Evolutionary conservation across 73 alveolate species (phyloP).

Genomic region (Paraurostyla sp.): DNA sequence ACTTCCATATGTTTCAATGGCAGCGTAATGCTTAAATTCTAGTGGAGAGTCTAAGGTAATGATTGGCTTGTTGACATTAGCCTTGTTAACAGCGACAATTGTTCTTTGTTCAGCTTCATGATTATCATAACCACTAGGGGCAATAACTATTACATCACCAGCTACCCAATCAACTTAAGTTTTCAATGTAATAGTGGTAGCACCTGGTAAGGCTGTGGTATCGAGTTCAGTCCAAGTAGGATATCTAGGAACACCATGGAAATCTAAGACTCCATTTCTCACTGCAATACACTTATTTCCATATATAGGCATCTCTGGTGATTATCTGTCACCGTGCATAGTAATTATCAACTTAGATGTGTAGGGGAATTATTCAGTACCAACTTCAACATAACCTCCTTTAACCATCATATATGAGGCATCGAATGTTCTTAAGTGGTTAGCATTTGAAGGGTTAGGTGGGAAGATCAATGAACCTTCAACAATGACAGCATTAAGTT

Average conservation of each 20-base stretch:
- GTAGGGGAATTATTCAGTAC: slow-evolving; percentile 82
- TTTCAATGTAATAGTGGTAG: slow-evolving; percentile 50
- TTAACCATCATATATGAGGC: slow-evolving; percentile 77
- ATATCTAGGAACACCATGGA: slow-evolving; percentile 82
- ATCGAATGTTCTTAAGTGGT: slow-evolving; percentile 63
- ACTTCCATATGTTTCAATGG: slow-evolving; percentile 24
- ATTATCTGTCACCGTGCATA: slow-evolving; percentile 77
- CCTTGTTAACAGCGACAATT: slow-evolving; percentile 56
- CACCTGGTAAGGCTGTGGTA: slow-evolving; percentile 66
- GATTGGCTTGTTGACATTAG: slow-evolving; percentile 25
- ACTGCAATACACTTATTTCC: slow-evolving; percentile 88
- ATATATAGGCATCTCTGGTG: slow-evolving; percentile 80
- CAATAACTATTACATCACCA: slow-evolving; percentile 86
- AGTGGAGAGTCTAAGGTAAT: slow-evolving; percentile 65
- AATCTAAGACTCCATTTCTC: slow-evolving; percentile 76
- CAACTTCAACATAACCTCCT: slow-evolving; percentile 83
- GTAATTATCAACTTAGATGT: slow-evolving; percentile 78
- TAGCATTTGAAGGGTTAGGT: slow-evolving; percentile 26
- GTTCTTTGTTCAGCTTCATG: slow-evolving; percentile 81
- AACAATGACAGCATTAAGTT: slow-evolving; percentile 44
- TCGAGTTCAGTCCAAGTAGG: slow-evolving; percentile 90
- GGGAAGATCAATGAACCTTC: slow-evolving; percentile 67
- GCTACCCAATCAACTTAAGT: slow-evolving; percentile 83
- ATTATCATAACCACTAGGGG: slow-evolving; percentile 78
- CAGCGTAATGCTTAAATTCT: slow-evolving; percentile 73